Base-by-base conservation (phyloP, 768 basidiomycete species). In the Tubosaeta brunneosetosa region DNA sequence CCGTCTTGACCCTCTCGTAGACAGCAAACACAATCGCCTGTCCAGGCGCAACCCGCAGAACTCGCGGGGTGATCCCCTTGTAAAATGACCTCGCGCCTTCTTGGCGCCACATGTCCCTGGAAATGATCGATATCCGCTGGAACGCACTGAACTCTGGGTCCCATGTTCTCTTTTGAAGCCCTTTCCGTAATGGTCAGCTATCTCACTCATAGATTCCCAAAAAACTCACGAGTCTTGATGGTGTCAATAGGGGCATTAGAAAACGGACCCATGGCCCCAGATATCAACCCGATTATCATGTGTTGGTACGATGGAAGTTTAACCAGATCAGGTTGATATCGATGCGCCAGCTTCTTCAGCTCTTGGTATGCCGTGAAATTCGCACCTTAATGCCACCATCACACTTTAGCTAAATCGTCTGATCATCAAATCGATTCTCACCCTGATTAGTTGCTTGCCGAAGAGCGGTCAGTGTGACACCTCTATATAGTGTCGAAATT, bases 331-430 rank as follows among this genome's bases (percentile, higher is more conserved):
- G 94, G 95, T 68, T 99, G 97, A 58, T 80, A 71, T 50, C 72
- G 73, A 51, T 89, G 81, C 13, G 88, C 86, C 47, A 89, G 58
- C 65, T 86, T 90, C 77, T 98, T 99, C 61, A 98, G 75, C 67
- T 98, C 92, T 66, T 97, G 94, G 74, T 98, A 99, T 40, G 88
- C 93, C 4, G 97, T 98, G 63, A 99, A 99, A 71, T 99, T 99
- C 22, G 91, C 94, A 61, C 93, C 94, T 84, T 22, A 59, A 47
- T 45, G 27, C 16, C 40, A 41, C 29, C 29, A 14, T 17, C 37
- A 14, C 37, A 6, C 13, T 44, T 52, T 44, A 49, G 53, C 44
- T 34, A 41, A 16, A 22, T 40, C 13, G 19, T 9, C 27, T 14
- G 3, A 29, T 8, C 14, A 4, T 5, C 77, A 37, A 27, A 26